Base-by-base conservation (phyloP, 2,329 filamentous ascomycete species). In the Cucurbitaria berberidis region DNA sequence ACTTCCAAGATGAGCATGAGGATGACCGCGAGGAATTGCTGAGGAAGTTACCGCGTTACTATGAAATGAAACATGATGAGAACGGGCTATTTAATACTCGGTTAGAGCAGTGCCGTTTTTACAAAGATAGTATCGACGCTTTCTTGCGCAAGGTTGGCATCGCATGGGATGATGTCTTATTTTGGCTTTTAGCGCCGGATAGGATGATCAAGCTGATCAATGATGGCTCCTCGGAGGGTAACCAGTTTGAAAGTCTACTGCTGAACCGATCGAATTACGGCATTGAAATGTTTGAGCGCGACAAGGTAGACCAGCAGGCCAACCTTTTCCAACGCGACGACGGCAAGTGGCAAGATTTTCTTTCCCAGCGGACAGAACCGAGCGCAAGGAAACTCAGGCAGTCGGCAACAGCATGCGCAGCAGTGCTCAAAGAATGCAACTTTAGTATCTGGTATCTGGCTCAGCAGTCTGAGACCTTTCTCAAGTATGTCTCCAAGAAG, bases 391-490 rank as follows among this genome's bases (percentile, higher is more conserved):
- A 54, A 7, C 45, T 78, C 5, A 67, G 64, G 15, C 59, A 68
- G 44, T 69, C 75, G 8, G 75, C 69, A 11, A 48, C 74, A 4
- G 63, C 74, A 4, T 78, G 76, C 51, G 65, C 73, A 18, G 64
- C 63, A 5, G 76, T 79, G 29, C 57, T 72, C 15, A 59, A 67
- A 3, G 62, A 72, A 18, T 68, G 71, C 15, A 59, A 62, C 1
- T 72, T 78, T 46, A 75, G 70, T 32, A 51, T 79, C 2, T 79
- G 76, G 76, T 76, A 79, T 32, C 57, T 80, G 22, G 76, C 69
- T 15, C 57, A 70, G 43, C 68, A 68, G 35, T 68, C 66, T 45
- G 46, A 60, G 16, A 21, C 51, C 13, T 51, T 66, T 22, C 57
- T 54, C 35, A 34, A 49, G 3, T 40, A 57, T 22, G 19, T 59